Percentiles rank a stretch among this genome's conserved stretches.
phyloP scores from a whole-genome alignment of 1,284 basidiomycete species.

The Anthracocystis panici-leucophaei region DNA sequence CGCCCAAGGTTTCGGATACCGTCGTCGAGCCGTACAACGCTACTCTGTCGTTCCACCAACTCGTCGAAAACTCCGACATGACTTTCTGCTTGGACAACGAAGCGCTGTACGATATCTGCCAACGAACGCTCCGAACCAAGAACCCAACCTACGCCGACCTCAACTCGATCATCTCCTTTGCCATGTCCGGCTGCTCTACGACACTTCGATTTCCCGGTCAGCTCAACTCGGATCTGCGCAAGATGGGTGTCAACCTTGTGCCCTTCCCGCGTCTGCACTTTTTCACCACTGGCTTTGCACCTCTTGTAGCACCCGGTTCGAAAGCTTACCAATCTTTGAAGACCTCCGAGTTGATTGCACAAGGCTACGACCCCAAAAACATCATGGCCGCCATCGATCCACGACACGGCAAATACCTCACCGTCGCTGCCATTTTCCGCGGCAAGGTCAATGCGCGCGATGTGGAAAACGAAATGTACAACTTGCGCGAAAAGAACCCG shows the following conservation, averaged over 20 bases:
- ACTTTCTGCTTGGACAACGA: conserved; percentile 94
- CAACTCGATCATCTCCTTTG: conserved; percentile 85
- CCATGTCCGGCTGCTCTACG: conserved; percentile 98
- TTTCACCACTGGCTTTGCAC: conserved; percentile 69
- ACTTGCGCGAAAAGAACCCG: conserved; percentile 65
- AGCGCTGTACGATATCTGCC: conserved; percentile 88
- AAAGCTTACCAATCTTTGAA: conserved; percentile 73
- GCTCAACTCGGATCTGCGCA: conserved; percentile 91
- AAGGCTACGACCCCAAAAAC: conserved; percentile 67
- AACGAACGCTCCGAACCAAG: conserved; percentile 80
- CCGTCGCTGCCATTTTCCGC: conserved; percentile 94
- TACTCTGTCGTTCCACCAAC: conserved; percentile 87
- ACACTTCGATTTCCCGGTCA: conserved; percentile 96
- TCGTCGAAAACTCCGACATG: conserved; percentile 87
- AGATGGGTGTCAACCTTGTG: conserved; percentile 87
- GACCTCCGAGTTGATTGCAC: conserved; percentile 62
- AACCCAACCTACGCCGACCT: conserved; percentile 65
- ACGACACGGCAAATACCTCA: conserved; percentile 81
- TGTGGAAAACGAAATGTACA: conserved; percentile 69
- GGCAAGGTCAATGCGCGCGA: conserved; percentile 71
- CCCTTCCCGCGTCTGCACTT: conserved; percentile 71
- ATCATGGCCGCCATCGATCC: conserved; percentile 83
- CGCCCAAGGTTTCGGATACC: conserved; percentile 94
- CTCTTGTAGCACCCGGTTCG: conserved; percentile 64
- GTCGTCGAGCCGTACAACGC: conserved; percentile 96